phyloP scores from a whole-genome alignment of 2,329 filamentous ascomycete genomes.

The Mycosphaerella sp. region DNA sequence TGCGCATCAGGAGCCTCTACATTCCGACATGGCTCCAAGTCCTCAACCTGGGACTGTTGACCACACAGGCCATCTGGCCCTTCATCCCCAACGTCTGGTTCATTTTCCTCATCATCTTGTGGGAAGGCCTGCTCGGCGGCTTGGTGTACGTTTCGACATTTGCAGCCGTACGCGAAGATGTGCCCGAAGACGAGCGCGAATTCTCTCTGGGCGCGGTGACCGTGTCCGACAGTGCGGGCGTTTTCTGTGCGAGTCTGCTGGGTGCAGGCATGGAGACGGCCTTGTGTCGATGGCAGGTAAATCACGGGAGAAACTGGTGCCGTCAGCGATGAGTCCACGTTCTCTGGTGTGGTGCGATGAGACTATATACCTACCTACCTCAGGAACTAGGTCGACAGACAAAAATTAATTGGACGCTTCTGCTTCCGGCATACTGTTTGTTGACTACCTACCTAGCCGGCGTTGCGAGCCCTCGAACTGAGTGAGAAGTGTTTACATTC shows the following conservation, averaged over 20 bases:
- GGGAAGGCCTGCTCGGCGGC: slow-evolving; percentile 88
- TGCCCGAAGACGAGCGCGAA: slow-evolving; percentile 71
- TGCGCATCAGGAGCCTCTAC: slow-evolving; percentile 76
- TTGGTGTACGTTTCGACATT: slow-evolving; percentile 95
- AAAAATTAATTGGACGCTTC: too few relatives aligned
- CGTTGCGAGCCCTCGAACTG: too few relatives aligned
- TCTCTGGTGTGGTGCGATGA: too few relatives aligned
- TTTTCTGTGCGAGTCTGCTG: slow-evolving; percentile 79
- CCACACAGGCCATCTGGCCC: slow-evolving; percentile 62
- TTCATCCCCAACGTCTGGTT: slow-evolving; percentile 82
- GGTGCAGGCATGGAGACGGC: slow-evolving; percentile 75
- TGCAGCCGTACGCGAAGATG: slow-evolving; percentile 81
- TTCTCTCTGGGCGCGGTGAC: slow-evolving; percentile 86
- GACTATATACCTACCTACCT: too few relatives aligned
- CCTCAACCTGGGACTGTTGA: slow-evolving; percentile 66
- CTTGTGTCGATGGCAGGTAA: slow-evolving; percentile 78
- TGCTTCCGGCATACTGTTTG: too few relatives aligned
- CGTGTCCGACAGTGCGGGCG: slow-evolving; percentile 85
- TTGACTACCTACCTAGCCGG: too few relatives aligned
- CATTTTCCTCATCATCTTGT: slow-evolving; percentile 80
- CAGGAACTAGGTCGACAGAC: too few relatives aligned
- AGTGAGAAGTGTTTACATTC: too few relatives aligned
- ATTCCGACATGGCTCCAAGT: slow-evolving; percentile 75
- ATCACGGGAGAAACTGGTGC: slow-evolving; percentile 62
- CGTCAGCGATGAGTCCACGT: slow-evolving; percentile 25